Evolutionary conservation across 1,139 yeast genomes (phyloP).

Genomic region (Saccharomyces hybrid): DNA sequence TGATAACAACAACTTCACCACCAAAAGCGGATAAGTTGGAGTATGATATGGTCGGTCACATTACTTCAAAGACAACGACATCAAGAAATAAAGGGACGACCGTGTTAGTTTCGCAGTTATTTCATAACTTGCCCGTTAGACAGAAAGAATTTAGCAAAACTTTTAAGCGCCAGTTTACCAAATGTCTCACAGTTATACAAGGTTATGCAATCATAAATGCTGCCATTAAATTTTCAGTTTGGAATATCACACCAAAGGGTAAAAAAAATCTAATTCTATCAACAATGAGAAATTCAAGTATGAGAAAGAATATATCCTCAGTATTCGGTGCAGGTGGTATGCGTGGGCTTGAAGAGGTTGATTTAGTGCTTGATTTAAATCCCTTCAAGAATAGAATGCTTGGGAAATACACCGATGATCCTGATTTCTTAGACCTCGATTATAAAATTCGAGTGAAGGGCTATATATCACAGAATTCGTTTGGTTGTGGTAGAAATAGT

Average conservation of each 20-base stretch:
- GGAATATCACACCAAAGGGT: conserved; percentile 43
- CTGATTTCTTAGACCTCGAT: conserved; percentile 14
- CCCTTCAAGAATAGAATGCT: conserved; percentile 18
- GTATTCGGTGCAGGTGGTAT: conserved; percentile 64
- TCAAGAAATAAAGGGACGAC: conserved; percentile 58
- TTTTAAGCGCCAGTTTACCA: conserved; percentile 61
- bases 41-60: conserved; percentile 47
- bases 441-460: conserved; percentile 44
- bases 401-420: conserved; percentile 13
- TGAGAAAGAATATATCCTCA: conserved; percentile 52
- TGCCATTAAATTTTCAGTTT: conserved; percentile 50
- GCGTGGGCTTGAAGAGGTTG: conserved; percentile 47
- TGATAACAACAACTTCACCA: conserved; percentile 50
- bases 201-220: conserved; percentile 59
- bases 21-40: conserved; percentile 53
- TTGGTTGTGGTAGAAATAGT: conserved; percentile 65
- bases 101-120: conserved; percentile 44
- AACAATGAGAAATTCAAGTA: conserved; percentile 41
- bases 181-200: conserved; percentile 53
- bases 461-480: conserved; percentile 61
- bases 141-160: conserved; percentile 63
- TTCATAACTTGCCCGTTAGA: conserved; percentile 65
- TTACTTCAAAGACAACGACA: conserved; percentile 35
- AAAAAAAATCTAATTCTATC: conserved; percentile 44
- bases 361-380: conserved; percentile 32